phyloP scores from a whole-genome alignment of 2,329 filamentous ascomycete genomes.

The Talaromyces atroroseus region DNA sequence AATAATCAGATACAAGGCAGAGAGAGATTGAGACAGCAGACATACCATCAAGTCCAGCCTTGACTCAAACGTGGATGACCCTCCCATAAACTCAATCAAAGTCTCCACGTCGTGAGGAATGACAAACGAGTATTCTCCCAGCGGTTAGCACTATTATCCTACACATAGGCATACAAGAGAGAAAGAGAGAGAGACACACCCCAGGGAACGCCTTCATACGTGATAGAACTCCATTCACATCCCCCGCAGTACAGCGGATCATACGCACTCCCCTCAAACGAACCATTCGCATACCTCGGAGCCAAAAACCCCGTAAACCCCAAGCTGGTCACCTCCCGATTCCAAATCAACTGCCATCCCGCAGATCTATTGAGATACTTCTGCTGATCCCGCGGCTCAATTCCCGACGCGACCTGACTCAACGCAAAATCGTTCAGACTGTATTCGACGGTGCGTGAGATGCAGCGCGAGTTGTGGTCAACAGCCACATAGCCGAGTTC shows the following conservation, averaged over 20 bases:
- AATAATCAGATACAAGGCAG: constrained; percentile 1
- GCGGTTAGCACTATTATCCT: constrained; percentile 16
- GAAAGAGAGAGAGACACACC: constrained; percentile 17
- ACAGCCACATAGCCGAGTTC: constrained; percentile 59
- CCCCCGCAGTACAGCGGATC: constrained; percentile 54
- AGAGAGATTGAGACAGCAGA: not conserved
- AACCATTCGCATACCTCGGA: constrained; percentile 48
- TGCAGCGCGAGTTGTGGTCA: constrained; percentile 53
- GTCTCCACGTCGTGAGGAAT: constrained; percentile 59
- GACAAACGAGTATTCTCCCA: constrained; percentile 57
- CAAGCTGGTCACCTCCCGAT: constrained; percentile 51
- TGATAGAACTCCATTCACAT: constrained; percentile 60
- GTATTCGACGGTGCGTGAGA: constrained; percentile 63
- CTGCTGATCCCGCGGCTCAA: constrained; percentile 42
- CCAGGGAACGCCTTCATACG: constrained; percentile 60
- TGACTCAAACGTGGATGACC: constrained; percentile 48
- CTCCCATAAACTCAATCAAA: constrained; percentile 52
- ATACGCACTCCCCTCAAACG: constrained; percentile 42
- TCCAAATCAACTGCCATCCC: constrained; percentile 71
- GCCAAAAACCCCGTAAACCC: constrained; percentile 54
- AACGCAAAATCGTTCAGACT: constrained; percentile 59
- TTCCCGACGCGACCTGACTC: constrained; percentile 49
- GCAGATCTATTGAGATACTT: constrained; percentile 59
- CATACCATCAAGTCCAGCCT: constrained; percentile 53
- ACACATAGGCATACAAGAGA: constrained; percentile 7